phyloP scores from a whole-genome alignment of 108 stramenopile genomes.

The Nitzschia palea region DNA sequence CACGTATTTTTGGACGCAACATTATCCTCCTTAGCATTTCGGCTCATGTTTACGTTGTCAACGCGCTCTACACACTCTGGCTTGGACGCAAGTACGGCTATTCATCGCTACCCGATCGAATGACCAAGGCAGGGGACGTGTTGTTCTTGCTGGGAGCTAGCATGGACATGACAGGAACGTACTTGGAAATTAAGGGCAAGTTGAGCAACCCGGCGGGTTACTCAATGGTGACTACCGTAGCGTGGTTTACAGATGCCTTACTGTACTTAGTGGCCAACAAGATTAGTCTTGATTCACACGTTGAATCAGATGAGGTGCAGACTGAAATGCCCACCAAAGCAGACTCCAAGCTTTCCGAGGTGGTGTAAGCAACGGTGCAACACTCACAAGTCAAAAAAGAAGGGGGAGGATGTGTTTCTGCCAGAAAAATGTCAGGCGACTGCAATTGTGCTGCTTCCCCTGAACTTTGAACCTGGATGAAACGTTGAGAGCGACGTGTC shows the following conservation, averaged over 20 bases:
- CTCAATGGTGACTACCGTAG: background rate
- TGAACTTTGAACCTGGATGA: too few species aligned
- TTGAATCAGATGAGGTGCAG: too few species aligned
- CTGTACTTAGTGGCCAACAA: background rate
- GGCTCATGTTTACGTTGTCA: background rate
- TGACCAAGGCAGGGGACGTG: background rate
- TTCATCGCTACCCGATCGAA: background rate
- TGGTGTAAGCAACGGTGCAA: too few species aligned
- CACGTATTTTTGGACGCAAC: background rate
- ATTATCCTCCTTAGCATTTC: background rate
- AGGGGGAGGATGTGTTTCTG: too few species aligned
- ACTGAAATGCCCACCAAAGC: too few species aligned
- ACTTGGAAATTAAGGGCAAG: background rate
- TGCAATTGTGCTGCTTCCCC: too few species aligned
- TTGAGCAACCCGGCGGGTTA: background rate
- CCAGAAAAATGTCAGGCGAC: too few species aligned
- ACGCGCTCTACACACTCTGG: background rate
- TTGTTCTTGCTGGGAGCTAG: constrained; percentile 1
- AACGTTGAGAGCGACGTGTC: too few species aligned
- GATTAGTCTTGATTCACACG: background rate
- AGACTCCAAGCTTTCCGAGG: too few species aligned
- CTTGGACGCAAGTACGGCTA: background rate
- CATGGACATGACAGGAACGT: background rate
- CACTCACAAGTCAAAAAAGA: too few species aligned
- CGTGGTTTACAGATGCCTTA: background rate